Conservation (phyloP, 345 rosid genomes). For the Kernera saxatilis region DNA sequence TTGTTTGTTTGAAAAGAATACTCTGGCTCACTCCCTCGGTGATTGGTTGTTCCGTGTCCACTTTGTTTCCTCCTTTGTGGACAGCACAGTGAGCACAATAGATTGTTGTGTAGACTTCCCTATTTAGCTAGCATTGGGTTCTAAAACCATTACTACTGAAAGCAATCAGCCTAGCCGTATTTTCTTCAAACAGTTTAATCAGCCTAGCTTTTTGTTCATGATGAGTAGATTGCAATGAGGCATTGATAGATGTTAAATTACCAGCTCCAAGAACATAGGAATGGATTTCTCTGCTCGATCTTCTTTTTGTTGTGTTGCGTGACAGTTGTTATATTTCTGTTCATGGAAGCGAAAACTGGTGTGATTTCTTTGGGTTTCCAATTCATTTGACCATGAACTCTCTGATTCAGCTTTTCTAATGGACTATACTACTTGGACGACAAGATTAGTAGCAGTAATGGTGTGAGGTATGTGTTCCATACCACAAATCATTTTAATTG, state of each 20-base stretch:
- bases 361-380: not conserved
- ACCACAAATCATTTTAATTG: not conserved
- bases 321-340: not conserved
- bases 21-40: not conserved
- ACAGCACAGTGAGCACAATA: not conserved
- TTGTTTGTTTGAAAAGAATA: not conserved
- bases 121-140: not conserved
- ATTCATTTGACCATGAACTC: slow-evolving; percentile 7
- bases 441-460: slow-evolving; percentile 12
- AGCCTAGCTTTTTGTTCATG: not conserved
- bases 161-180: not conserved
- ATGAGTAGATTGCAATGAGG: not conserved
- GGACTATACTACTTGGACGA: slow-evolving; percentile 34
- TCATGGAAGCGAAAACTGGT: not conserved
- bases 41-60: not conserved
- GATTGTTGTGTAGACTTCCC: not conserved
- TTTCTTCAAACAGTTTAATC: not conserved
- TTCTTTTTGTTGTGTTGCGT: not conserved
- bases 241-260: not conserved
- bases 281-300: not conserved
- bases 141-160: not conserved
- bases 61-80: not conserved
- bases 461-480: slow-evolving; percentile 27
- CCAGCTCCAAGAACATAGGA: not conserved
- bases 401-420: slow-evolving; percentile 43